Evolutionary conservation across 495 filamentous ascomycete genomes (phyloP).

Genomic region (Penicillium parvum): DNA sequence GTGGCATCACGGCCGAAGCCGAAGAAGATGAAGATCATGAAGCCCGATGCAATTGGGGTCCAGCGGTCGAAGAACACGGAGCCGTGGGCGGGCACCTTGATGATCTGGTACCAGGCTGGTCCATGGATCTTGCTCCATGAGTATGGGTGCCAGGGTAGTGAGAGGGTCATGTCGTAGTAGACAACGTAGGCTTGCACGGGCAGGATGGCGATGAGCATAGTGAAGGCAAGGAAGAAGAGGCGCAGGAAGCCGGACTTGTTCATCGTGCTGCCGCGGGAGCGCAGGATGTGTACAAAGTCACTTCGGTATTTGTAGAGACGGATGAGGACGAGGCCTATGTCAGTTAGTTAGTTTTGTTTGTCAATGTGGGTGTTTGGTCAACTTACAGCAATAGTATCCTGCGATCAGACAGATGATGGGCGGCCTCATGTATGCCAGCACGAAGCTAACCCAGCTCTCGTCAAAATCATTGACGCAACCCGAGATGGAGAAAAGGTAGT

Average conservation of each 20-base stretch:
- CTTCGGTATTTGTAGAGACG: slow-evolving; percentile 65
- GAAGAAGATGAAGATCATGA: slow-evolving; percentile 71
- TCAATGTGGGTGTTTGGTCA: background rate
- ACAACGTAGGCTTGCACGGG: slow-evolving; percentile 62
- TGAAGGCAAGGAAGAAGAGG: slow-evolving; percentile 68
- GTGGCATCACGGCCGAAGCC: slow-evolving; percentile 73
- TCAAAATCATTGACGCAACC: slow-evolving; percentile 67
- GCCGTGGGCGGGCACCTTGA: slow-evolving; percentile 55
- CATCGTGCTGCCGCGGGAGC: slow-evolving; percentile 49
- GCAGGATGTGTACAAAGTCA: slow-evolving; percentile 56
- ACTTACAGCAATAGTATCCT: slow-evolving; percentile 69
- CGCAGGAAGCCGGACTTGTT: slow-evolving; percentile 70
- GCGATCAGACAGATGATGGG: slow-evolving; percentile 60
- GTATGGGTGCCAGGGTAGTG: slow-evolving; percentile 43
- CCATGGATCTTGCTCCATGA: slow-evolving; percentile 53
- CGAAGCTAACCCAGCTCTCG: slow-evolving; percentile 65
- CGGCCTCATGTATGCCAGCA: slow-evolving; percentile 62
- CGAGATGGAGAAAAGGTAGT: slow-evolving; percentile 65
- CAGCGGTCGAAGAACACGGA: slow-evolving; percentile 60
- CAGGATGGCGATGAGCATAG: slow-evolving; percentile 61
- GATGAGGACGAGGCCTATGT: slow-evolving; percentile 55
- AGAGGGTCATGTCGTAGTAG: slow-evolving; percentile 45
- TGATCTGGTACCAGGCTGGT: slow-evolving; percentile 54
- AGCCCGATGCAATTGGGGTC: slow-evolving; percentile 56
- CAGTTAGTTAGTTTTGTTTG: slow-evolving; percentile 6